Evolutionary conservation across 2,329 filamentous ascomycete species (phyloP).

Genomic region (Eurotiales sp.): DNA sequence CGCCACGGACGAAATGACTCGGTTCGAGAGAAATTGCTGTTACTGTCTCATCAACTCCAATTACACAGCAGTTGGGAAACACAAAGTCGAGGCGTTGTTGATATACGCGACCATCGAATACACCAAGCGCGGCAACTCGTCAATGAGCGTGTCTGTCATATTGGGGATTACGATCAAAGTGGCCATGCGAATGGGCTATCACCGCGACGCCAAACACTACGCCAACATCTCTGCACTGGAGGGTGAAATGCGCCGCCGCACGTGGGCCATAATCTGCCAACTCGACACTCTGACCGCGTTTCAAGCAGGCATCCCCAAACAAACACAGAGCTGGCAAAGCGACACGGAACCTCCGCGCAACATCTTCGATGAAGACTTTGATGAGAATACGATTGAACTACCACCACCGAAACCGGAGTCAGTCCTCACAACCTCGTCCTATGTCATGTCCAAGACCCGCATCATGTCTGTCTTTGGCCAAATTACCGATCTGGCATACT

Average conservation of each 20-base stretch:
- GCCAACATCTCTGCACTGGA: slow-evolving; percentile 50
- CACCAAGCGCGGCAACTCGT: slow-evolving; percentile 28
- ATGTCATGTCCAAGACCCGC: slow-evolving; percentile 31
- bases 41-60: slow-evolving; percentile 32
- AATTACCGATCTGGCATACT: slow-evolving; percentile 29
- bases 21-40: slow-evolving; percentile 47
- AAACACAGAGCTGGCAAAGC: slow-evolving; percentile 55
- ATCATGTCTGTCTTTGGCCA: slow-evolving; percentile 28
- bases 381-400: slow-evolving; percentile 46
- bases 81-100: slow-evolving; percentile 31
- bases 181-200: slow-evolving; percentile 58
- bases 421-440: slow-evolving; percentile 47
- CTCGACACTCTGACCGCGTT: slow-evolving; percentile 60
- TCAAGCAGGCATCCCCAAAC: slow-evolving; percentile 59
- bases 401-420: slow-evolving; percentile 50
- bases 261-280: slow-evolving; percentile 42
- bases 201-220: slow-evolving; percentile 53
- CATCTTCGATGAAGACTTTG: slow-evolving; percentile 57
- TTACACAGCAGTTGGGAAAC: slow-evolving; percentile 28
- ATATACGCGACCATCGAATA: slow-evolving; percentile 29
- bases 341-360: slow-evolving; percentile 57
- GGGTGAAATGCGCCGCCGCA: slow-evolving; percentile 48
- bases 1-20: slow-evolving; percentile 30
- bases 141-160: slow-evolving; percentile 52
- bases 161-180: slow-evolving; percentile 52